These are phyloP conservation scores for Agapanthus africanus DNA, from an alignment of 106 monocot species.

Conservation along the genomic window DNA sequence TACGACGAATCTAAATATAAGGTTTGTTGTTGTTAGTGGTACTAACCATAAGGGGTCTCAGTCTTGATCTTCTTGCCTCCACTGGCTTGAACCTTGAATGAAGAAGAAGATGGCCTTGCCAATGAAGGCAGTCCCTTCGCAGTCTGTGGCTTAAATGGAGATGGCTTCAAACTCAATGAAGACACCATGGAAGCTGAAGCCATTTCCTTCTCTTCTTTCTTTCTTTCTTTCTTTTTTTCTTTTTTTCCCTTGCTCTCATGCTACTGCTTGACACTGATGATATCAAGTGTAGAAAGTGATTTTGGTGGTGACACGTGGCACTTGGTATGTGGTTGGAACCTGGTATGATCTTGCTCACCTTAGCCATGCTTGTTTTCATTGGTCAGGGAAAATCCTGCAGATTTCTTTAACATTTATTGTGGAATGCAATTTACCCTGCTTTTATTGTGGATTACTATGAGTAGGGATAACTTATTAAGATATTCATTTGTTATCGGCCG, in stretches of 20 bases:
- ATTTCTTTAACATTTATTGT: background rate
- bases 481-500: too few relatives aligned
- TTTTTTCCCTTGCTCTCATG: background rate
- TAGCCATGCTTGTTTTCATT: constrained; percentile 17
- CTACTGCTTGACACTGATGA: background rate
- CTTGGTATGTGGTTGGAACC: constrained; percentile 23
- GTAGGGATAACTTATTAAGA: background rate
- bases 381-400: background rate
- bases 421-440: background rate
- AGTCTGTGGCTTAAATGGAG: constrained; percentile 15
- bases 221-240: background rate
- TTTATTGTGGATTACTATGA: background rate
- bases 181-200: constrained; percentile 37
- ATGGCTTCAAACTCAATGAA: constrained; percentile 27
- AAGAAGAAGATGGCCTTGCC: constrained; percentile 16
- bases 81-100: constrained; percentile 46
- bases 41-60: constrained; percentile 54
- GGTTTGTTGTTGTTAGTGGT: too few relatives aligned
- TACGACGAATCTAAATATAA: too few relatives aligned
- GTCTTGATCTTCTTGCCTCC: constrained; percentile 81
- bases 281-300: constrained; percentile 7
- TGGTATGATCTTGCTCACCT: constrained; percentile 34
- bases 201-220: constrained; percentile 9
- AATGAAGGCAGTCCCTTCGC: constrained; percentile 47
- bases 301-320: constrained; percentile 34